Base-by-base conservation (phyloP, 2,329 filamentous ascomycete species). In the Aspergillus unguis region DNA sequence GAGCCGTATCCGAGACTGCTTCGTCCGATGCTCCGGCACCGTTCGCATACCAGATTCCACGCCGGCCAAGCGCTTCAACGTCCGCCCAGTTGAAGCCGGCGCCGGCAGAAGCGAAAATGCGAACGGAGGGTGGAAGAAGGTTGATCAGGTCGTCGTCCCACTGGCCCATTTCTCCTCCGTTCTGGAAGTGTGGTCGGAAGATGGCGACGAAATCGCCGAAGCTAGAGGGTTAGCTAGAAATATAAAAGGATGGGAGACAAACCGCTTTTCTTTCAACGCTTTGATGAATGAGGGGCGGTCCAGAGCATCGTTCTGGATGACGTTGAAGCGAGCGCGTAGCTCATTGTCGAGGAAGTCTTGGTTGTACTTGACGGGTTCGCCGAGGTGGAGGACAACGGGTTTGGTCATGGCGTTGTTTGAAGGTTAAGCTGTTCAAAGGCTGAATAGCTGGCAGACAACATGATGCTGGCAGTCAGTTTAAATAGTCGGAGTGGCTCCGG, bases 71-170 rank as follows among this genome's bases (percentile, higher is more conserved):
- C 0, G 0, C 70, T 65, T 77, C 70, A 0, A 80, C 83, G 58
- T 87, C 81, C 0, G 81, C 84, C 84, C 84, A 86, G 67, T 87
- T 83, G 62, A 83, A 87, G 17, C 85, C 79, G 4, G 84, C 84
- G 3, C 85, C 85, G 4, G 85, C 84, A 49, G 80, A 83, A 40
- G 84, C 82, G 69, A 84, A 86, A 29, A 87, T 80, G 56, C 76
- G 77, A 58, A 84, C 80, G 27, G 75, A 79, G 1, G 65, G 38
- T 0, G 85, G 85, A 4, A 87, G 68, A 23, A 83, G 67, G 1
- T 64, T 62, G 35, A 87, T 80, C 17, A 87, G 67, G 62, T 86
- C 83, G 23, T 71, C 64, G 59, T 87, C 80, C 83, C 84, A 86
- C 8, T 74, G 75, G 8, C 81, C 82, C 84, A 87, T 86, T 65